Evolutionary conservation across 2,329 filamentous ascomycete species (phyloP).

Genomic region (Cladosporium austrohemisphaericum): DNA sequence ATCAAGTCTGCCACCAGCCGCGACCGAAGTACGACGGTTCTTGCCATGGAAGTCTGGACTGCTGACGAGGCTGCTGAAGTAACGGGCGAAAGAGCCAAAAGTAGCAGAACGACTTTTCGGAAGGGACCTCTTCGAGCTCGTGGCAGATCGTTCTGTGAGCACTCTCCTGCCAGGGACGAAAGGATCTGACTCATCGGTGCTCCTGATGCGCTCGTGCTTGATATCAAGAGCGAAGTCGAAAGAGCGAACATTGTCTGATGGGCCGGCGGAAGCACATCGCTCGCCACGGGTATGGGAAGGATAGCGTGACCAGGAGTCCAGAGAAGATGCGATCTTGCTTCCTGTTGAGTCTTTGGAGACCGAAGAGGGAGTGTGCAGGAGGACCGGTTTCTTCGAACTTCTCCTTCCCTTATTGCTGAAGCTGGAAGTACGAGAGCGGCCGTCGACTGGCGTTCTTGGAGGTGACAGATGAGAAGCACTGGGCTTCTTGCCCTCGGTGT

Average conservation of each 20-base stretch:
- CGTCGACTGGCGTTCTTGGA: background rate
- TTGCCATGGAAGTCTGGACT: slow-evolving; percentile 38
- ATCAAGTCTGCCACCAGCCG: slow-evolving; percentile 40
- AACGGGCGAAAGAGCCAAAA: slow-evolving; percentile 41
- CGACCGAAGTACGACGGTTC: slow-evolving; percentile 43
- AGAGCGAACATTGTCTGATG: slow-evolving; percentile 36
- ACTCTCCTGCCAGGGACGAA: background rate
- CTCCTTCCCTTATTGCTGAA: background rate
- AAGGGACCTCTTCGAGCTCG: slow-evolving; percentile 20
- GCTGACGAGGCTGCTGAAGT: slow-evolving; percentile 45
- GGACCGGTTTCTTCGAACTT: background rate
- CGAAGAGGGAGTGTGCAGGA: slow-evolving; percentile 11
- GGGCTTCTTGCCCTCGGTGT: background rate
- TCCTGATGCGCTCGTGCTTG: slow-evolving; percentile 2
- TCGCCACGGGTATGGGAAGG: slow-evolving; percentile 44
- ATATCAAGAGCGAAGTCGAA: slow-evolving; percentile 40
- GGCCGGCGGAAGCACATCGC: slow-evolving; percentile 39
- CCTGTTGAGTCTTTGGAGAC: background rate
- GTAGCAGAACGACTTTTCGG: slow-evolving; percentile 38
- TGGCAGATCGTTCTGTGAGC: background rate
- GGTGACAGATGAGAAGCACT: slow-evolving; percentile 6
- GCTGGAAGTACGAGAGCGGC: background rate
- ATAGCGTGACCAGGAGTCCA: slow-evolving; percentile 43
- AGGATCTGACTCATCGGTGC: background rate
- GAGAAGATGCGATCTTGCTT: slow-evolving; percentile 24